Percentiles rank a stretch among this genome's conserved stretches.
Conservation (phyloP, 495 filamentous ascomycete genomes). For the Penicillium robsamsonii region DNA sequence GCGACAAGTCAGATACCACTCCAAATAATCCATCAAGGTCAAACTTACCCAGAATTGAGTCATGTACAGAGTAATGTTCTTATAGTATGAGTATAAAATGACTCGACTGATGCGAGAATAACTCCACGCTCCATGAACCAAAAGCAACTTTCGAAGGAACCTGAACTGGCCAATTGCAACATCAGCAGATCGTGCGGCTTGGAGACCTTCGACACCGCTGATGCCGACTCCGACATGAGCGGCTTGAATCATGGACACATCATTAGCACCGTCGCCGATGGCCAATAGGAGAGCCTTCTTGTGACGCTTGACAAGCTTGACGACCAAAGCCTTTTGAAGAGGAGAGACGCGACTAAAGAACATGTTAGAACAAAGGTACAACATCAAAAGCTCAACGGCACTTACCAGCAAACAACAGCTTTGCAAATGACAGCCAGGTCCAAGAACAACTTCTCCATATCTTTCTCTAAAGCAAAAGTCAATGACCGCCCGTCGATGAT, state of each 20-base stretch:
- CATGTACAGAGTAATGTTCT: slow-evolving; percentile 98
- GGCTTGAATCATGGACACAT: slow-evolving; percentile 99
- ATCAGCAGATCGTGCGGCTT: slow-evolving; percentile 94
- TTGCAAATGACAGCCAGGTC: slow-evolving; percentile 96
- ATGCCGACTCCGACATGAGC: slow-evolving; percentile 99
- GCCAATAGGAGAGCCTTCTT: slow-evolving; percentile 88
- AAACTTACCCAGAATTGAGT: slow-evolving; percentile 93
- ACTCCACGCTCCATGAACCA: slow-evolving; percentile 96
- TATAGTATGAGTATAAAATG: slow-evolving; percentile 98
- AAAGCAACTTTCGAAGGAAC: slow-evolving; percentile 87
- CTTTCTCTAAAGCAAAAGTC: slow-evolving; percentile 90
- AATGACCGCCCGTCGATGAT: slow-evolving; percentile 95
- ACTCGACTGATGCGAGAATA: slow-evolving; percentile 96
- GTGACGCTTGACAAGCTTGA: slow-evolving; percentile 97
- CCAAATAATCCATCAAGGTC: neutral
- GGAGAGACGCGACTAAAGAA: slow-evolving; percentile 80
- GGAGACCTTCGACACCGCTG: slow-evolving; percentile 96
- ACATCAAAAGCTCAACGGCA: slow-evolving; percentile 2
- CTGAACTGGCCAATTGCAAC: slow-evolving; percentile 96
- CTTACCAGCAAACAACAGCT: slow-evolving; percentile 92
- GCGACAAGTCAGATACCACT: slow-evolving; percentile 33
- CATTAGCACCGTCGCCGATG: slow-evolving; percentile 97
- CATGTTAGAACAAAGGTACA: slow-evolving; percentile 2
- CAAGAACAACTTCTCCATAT: slow-evolving; percentile 89
- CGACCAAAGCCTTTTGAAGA: slow-evolving; percentile 96